phyloP scores from a whole-genome alignment of 345 rosid genomes.

The Melaleuca quinquenervia region DNA sequence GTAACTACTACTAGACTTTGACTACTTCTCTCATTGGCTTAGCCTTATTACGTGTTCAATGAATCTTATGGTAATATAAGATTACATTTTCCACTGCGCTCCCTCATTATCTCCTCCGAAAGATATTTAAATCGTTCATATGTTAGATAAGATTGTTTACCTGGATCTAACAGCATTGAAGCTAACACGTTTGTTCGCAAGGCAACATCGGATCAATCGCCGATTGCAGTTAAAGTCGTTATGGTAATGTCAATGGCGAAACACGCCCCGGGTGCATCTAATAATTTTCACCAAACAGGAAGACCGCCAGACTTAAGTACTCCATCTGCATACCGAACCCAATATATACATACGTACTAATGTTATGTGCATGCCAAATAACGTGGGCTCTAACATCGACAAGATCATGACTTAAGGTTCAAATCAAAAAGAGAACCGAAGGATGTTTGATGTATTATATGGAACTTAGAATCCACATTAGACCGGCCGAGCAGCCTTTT shows the following conservation, averaged over 20 bases:
- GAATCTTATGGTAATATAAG: no score
- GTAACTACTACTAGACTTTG: no score
- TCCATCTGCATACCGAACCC: background rate
- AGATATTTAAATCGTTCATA: background rate
- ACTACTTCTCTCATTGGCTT: no score
- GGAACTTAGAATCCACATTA: background rate
- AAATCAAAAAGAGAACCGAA: background rate
- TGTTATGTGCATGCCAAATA: background rate
- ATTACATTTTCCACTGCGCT: no score
- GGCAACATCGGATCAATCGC: background rate
- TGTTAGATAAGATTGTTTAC: background rate
- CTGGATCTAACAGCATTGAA: background rate
- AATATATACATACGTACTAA: background rate
- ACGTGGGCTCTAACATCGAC: background rate
- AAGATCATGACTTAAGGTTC: background rate
- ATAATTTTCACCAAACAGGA: background rate
- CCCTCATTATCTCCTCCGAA: no score
- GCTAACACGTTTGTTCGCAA: background rate
- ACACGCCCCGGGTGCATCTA: background rate
- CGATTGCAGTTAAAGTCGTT: background rate
- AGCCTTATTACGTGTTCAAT: no score
- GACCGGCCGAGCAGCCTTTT: background rate
- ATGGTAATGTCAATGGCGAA: background rate
- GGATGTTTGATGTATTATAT: background rate
- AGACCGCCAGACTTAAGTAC: background rate